Conservation (phyloP, 2,329 filamentous ascomycete genomes). For the Phyllosticta citrichinensis region DNA sequence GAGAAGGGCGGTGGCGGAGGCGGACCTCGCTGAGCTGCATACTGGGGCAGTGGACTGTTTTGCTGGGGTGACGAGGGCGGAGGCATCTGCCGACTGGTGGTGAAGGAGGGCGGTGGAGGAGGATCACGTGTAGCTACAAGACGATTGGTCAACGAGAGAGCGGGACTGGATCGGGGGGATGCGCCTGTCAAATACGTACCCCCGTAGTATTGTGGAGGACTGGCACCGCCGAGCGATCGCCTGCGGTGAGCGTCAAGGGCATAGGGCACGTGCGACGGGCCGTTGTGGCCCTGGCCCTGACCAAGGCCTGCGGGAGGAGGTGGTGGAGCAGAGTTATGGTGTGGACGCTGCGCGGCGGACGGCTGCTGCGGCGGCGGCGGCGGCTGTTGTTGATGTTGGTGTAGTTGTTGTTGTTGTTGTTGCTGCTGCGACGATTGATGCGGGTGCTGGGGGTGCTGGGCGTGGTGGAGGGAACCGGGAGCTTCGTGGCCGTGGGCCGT, state of each 20-base stretch:
- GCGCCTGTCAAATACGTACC: conserved; percentile 17
- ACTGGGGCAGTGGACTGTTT: conserved; percentile 26
- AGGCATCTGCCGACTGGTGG: conserved; percentile 37
- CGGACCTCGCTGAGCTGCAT: conserved; percentile 34
- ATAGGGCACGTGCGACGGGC: conserved; percentile 7
- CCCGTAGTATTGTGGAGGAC: conserved; percentile 24
- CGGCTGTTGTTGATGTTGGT: conserved; percentile 21
- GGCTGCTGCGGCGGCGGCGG: conserved; percentile 14
- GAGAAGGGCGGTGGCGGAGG: conserved; percentile 34
- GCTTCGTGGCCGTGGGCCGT: conserved; percentile 18
- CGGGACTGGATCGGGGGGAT: conserved; percentile 10
- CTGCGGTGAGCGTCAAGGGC: conserved; percentile 20
- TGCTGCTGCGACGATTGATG: conserved; percentile 14
- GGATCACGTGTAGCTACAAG: conserved; percentile 26
- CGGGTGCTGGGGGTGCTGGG: conserved; percentile 17
- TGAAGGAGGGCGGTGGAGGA: conserved; percentile 32
- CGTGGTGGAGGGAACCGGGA: conserved; percentile 15
- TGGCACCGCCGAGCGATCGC: conserved; percentile 32
- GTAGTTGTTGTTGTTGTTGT: conserved; percentile 12
- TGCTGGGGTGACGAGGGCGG: conserved; percentile 40
- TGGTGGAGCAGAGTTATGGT: conserved; percentile 10
- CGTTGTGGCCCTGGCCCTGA: conserved; percentile 3
- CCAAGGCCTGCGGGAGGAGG: conserved; percentile 6
- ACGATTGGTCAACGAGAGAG: conserved; percentile 16
- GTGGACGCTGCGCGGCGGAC: conserved; percentile 16